phyloP scores from a whole-genome alignment of 768 basidiomycete species.

The Ramaria rubella region DNA sequence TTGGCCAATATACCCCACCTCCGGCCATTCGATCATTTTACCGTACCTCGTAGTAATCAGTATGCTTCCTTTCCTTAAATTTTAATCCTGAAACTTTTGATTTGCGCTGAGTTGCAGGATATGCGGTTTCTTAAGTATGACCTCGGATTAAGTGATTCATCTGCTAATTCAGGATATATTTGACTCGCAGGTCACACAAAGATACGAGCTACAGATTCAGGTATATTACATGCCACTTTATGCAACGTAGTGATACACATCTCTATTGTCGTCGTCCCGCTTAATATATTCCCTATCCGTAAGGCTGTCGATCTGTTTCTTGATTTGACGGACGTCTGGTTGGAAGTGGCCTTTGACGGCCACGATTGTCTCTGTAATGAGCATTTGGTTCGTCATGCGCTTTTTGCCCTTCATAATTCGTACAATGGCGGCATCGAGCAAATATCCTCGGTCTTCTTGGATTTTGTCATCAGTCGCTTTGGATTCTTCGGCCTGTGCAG shows the following conservation, averaged over 20 bases:
- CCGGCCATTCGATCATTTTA: too few species aligned
- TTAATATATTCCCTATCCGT: slow-evolving; percentile 85
- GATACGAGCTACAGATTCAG: too few species aligned
- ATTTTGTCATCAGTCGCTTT: slow-evolving; percentile 76
- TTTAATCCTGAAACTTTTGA: too few species aligned
- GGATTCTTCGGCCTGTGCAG: slow-evolving; percentile 74
- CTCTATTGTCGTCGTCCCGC: slow-evolving; percentile 66
- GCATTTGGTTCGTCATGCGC: slow-evolving; percentile 68
- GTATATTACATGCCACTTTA: too few species aligned
- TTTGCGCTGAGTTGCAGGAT: too few species aligned
- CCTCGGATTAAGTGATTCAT: too few species aligned
- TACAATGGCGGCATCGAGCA: slow-evolving; percentile 92
- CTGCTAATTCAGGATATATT: too few species aligned
- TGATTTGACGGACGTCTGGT: slow-evolving; percentile 79
- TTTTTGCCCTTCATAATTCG: slow-evolving; percentile 94
- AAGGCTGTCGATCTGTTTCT: slow-evolving; percentile 71
- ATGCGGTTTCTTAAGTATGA: too few species aligned
- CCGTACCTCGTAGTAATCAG: too few species aligned
- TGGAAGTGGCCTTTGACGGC: slow-evolving; percentile 85
- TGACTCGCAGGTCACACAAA: too few species aligned
- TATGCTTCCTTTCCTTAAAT: too few species aligned
- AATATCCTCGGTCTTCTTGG: slow-evolving; percentile 78
- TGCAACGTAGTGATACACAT: slow-evolving; percentile 74
- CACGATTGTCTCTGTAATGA: slow-evolving; percentile 78
- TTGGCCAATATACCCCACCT: too few species aligned